These are phyloP conservation scores for Ustilago bromivora DNA, from an alignment of 1,284 basidiomycete species.

Conservation along the genomic window DNA sequence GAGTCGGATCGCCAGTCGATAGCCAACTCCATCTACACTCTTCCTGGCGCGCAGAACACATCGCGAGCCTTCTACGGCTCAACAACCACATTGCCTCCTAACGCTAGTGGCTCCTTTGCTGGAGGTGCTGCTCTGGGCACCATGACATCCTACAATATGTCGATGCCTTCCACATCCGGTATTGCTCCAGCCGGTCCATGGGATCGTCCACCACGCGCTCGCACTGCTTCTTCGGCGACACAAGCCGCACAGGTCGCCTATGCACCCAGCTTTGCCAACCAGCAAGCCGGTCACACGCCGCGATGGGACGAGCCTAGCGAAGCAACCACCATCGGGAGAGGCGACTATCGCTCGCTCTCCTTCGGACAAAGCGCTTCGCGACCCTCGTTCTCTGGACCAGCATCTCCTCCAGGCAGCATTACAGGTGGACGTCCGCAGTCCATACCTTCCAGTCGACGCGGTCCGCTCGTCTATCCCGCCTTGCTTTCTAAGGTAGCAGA, in stretches of 20 bases:
- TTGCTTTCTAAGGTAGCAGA: conserved; percentile 93
- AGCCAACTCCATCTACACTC: conserved; percentile 57
- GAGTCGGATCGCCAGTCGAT: conserved; percentile 61
- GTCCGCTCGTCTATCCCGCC: conserved; percentile 84
- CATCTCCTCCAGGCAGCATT: conserved; percentile 49
- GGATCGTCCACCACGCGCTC: conserved; percentile 50
- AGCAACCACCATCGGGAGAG: conserved; percentile 31
- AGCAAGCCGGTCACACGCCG: conserved; percentile 19
- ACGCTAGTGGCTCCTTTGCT: conserved; percentile 38
- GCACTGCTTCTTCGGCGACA: conserved; percentile 57
- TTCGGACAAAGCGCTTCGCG: conserved; percentile 38
- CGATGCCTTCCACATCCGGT: conserved; percentile 20
- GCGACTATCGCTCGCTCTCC: conserved; percentile 52
- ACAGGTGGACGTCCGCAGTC: conserved; percentile 12
- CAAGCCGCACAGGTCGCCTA: conserved; percentile 59
- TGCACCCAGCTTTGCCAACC: conserved; percentile 42
- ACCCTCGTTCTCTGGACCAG: conserved; percentile 30
- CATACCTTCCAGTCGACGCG: conserved; percentile 35
- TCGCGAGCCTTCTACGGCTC: conserved; percentile 52
- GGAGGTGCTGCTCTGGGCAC: conserved; percentile 27
- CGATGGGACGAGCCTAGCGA: conserved; percentile 37
- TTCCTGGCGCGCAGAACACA: conserved; percentile 39
- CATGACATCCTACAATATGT: conserved; percentile 42
- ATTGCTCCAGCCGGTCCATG: conserved; percentile 23
- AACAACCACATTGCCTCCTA: conserved; percentile 38